Conservation (phyloP, 148 eudicot species). For the Camellia sinensis region DNA sequence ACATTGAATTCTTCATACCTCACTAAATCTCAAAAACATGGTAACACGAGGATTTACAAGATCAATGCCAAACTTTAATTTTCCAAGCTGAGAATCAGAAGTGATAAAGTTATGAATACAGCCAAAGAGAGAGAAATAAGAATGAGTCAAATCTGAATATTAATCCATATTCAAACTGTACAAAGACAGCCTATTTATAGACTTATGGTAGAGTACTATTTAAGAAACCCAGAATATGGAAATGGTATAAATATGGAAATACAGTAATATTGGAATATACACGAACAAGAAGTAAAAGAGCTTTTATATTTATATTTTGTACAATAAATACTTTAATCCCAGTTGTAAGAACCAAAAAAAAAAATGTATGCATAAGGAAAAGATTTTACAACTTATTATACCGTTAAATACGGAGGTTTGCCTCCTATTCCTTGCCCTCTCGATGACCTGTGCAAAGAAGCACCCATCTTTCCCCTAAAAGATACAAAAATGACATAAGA, state of each 20-base stretch:
- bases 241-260: too few relatives aligned
- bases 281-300: background rate
- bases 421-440: constrained; percentile 62
- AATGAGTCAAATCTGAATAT: too few relatives aligned
- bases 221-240: too few relatives aligned
- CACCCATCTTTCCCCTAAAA: constrained; percentile 75
- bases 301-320: background rate
- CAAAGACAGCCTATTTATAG: too few relatives aligned
- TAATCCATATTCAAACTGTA: too few relatives aligned
- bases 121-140: too few relatives aligned
- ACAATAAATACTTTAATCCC: background rate
- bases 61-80: background rate
- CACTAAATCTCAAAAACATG: background rate
- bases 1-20: background rate
- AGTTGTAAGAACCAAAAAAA: background rate
- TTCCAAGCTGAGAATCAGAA: background rate
- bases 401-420: constrained; percentile 68
- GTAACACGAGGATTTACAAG: background rate
- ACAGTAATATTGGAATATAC: too few relatives aligned
- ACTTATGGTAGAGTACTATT: too few relatives aligned
- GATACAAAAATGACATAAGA: background rate
- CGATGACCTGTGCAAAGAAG: constrained; percentile 54
- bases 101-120: too few relatives aligned
- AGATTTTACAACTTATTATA: constrained; percentile 16
- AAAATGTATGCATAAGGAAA: background rate